Conservation (phyloP, 495 filamentous ascomycete species). For the Neurospora tetraspora region DNA sequence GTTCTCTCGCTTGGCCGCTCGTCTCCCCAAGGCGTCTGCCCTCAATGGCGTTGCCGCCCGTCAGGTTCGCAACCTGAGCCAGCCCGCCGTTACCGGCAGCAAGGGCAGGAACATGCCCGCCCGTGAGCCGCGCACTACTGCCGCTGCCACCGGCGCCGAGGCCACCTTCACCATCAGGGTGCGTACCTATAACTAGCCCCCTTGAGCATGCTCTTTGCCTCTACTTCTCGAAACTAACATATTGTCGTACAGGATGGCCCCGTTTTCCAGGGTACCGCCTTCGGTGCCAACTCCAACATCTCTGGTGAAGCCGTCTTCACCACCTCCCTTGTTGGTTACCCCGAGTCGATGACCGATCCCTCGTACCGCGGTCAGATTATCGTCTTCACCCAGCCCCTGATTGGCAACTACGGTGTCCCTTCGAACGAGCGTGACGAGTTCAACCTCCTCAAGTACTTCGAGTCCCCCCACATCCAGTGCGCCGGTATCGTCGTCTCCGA, state of each 20-base stretch:
- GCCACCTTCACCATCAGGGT: constrained; percentile 94
- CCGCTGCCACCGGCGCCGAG: constrained; percentile 52
- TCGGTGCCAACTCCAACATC: constrained; percentile 84
- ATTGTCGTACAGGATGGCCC: constrained; percentile 55
- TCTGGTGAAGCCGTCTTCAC: constrained; percentile 94
- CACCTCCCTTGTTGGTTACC: constrained; percentile 87
- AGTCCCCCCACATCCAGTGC: constrained; percentile 94
- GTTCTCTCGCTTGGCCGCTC: constrained; percentile 58
- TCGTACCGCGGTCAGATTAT: constrained; percentile 98
- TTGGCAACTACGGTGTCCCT: constrained; percentile 96
- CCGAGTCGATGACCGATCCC: constrained; percentile 96
- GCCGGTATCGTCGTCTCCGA: constrained; percentile 93
- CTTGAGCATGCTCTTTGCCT: background rate
- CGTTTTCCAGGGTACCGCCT: constrained; percentile 87
- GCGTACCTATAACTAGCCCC: constrained; percentile 15
- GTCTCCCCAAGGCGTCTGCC: constrained; percentile 33
- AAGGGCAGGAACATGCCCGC: constrained; percentile 48
- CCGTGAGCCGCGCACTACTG: constrained; percentile 36
- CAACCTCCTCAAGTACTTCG: constrained; percentile 83
- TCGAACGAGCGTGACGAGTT: constrained; percentile 64
- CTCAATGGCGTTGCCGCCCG: constrained; percentile 24
- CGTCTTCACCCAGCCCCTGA: constrained; percentile 97
- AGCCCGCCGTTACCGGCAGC: constrained; percentile 46
- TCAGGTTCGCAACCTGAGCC: constrained; percentile 44
- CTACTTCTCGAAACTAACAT: background rate